A percentile compares a stretch with the other conserved stretches of the same genome.
Evolutionary conservation across 1,139 yeast species (phyloP).

Genomic region (Saccharomycopsis hybrid): DNA sequence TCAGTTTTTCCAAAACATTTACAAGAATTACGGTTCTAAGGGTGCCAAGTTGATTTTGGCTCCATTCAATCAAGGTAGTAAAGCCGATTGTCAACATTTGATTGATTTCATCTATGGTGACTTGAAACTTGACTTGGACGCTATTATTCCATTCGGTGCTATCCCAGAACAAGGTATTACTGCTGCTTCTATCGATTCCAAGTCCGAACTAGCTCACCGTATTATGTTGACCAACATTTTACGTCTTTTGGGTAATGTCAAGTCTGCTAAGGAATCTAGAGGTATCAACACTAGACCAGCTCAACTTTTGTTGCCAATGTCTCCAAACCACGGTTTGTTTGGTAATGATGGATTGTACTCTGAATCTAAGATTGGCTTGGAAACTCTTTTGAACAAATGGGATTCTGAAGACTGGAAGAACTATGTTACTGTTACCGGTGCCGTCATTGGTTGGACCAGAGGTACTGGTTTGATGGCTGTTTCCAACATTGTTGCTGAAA

Average conservation of each 20-base stretch:
- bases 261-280: conserved; percentile 65
- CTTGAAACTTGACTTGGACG: conserved; percentile 81
- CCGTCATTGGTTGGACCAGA: conserved; percentile 99
- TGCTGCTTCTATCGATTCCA: conserved; percentile 85
- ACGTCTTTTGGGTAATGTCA: conserved; percentile 87
- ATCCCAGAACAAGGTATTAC: conserved; percentile 98
- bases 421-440: conserved; percentile 95
- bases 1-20: conserved; percentile 90
- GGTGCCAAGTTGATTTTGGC: conserved; percentile 92
- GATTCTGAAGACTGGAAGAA: conserved; percentile 94
- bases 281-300: conserved; percentile 95
- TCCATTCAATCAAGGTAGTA: conserved; percentile 97
- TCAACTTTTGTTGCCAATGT: conserved; percentile 89
- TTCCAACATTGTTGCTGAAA: conserved; percentile 95
- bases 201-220: conserved; percentile 96
- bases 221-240: conserved; percentile 94
- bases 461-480: conserved; percentile 99
- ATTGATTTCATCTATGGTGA: conserved; percentile 81
- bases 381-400: conserved; percentile 98
- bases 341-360: conserved; percentile 98
- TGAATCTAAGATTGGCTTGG: conserved; percentile 91
- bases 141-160: conserved; percentile 94
- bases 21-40: conserved; percentile 85
- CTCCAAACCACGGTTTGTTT: conserved; percentile 98
- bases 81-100: conserved; percentile 84